Base-by-base conservation (phyloP, 2,329 filamentous ascomycete species). In the Lizonia empirigonia region DNA sequence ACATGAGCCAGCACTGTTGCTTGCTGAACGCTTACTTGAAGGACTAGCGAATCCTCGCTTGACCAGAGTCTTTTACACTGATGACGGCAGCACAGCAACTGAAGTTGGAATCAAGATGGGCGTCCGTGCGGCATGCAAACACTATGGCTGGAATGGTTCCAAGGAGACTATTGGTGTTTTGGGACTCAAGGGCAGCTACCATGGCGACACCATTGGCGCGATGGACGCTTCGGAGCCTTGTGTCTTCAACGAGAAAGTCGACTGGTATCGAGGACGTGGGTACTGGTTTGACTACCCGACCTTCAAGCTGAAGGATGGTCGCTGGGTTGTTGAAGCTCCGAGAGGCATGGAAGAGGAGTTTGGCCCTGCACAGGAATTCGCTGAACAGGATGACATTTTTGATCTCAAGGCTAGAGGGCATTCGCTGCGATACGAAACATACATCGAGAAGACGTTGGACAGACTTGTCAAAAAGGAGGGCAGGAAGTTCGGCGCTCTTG, bases 51-150 rank as follows among this genome's bases (percentile, higher is more conserved):
- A 90, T 56, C 81, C 84, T 0, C 84, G 89, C 0, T 74, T 94
- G 2, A 76, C 72, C 1, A 86, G 87, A 27, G 87, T 90, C 0
- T 95, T 95, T 70, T 95, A 87, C 73, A 90, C 88, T 0, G 91
- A 95, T 64, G 91, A 95, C 62, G 84, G 91, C 5, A 92, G 89
- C 64, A 94, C 90, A 0, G 90, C 89, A 0, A 87, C 88, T 69
- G 90, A 95, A 70, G 90, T 93, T 1, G 90, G 89, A 0, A 78
- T 92, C 34, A 95, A 95, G 69, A 95, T 95, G 91, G 90, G 82
- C 0, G 76, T 95, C 0, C 81, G 88, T 5, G 89, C 89, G 0
- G 76, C 88, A 0, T 81, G 83, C 36, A 73, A 81, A 32, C 79
- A 88, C 7, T 91, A 91, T 57, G 82, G 80, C 8, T 90, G 86